Evolutionary conservation across 2,329 filamentous ascomycete genomes (phyloP).

Genomic region (Hypomyces perniciosus): DNA sequence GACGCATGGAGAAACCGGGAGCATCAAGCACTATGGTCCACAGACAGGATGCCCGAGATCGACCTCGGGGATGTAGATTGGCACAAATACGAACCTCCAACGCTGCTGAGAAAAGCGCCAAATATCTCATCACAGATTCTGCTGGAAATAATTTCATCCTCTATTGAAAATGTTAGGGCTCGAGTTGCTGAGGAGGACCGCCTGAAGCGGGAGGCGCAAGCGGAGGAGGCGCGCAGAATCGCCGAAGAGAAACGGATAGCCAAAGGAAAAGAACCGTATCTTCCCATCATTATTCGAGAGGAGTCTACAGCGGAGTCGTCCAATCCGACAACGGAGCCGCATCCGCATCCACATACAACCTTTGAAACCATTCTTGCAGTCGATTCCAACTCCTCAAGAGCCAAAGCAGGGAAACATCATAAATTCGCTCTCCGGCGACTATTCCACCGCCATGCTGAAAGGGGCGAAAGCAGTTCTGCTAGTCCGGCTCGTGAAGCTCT

Average conservation of each 20-base stretch:
- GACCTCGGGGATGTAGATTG: slow-evolving; percentile 35
- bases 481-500: slow-evolving; percentile 26
- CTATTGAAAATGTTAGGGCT: slow-evolving; percentile 39
- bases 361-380: neutral
- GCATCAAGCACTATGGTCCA: slow-evolving; percentile 16
- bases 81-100: slow-evolving; percentile 42
- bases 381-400: neutral
- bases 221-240: slow-evolving; percentile 18
- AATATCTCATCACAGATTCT: slow-evolving; percentile 36
- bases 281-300: slow-evolving; percentile 28
- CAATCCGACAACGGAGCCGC: neutral
- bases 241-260: slow-evolving; percentile 17
- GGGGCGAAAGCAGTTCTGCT: slow-evolving; percentile 35
- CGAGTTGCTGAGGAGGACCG: slow-evolving; percentile 29
- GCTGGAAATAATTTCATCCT: slow-evolving; percentile 35
- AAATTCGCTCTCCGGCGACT: slow-evolving; percentile 31
- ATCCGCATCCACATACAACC: neutral
- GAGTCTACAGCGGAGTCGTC: neutral
- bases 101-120: slow-evolving; percentile 32
- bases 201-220: slow-evolving; percentile 24
- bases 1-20: slow-evolving; percentile 19
- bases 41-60: slow-evolving; percentile 19
- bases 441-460: slow-evolving; percentile 30
- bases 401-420: slow-evolving; percentile 22
- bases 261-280: slow-evolving; percentile 31